A percentile compares a stretch with the other conserved stretches of the same genome.
Evolutionary conservation across 1,284 basidiomycete species (phyloP).

Genomic region (Ganoderma meredithae): DNA sequence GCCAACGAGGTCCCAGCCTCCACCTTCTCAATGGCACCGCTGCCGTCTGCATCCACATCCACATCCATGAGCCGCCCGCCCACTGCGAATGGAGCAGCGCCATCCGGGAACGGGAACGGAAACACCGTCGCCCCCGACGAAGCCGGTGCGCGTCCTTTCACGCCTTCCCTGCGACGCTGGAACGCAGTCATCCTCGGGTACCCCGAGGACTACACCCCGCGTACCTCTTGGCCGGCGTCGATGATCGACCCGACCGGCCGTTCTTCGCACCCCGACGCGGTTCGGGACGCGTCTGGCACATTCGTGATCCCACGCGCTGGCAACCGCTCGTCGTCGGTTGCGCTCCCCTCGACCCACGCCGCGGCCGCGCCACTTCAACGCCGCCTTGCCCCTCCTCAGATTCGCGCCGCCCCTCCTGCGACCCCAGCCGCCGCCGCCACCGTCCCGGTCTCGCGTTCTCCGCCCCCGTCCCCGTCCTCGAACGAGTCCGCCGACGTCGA

Average conservation of each 20-base stretch:
- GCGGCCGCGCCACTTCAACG: background rate
- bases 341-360: background rate
- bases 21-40: background rate
- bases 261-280: background rate
- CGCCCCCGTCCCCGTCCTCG: background rate
- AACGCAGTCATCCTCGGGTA: constrained; percentile 9
- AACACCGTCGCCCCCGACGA: background rate
- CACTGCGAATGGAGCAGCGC: background rate
- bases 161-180: background rate
- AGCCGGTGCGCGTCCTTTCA: background rate
- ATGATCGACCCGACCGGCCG: background rate
- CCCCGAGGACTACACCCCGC: constrained; percentile 4
- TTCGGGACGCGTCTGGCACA: background rate
- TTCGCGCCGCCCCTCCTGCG: background rate
- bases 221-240: constrained; percentile 1
- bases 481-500: background rate
- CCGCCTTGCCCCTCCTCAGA: background rate
- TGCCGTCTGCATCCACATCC: background rate
- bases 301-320: background rate
- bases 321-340: background rate
- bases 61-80: background rate
- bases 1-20: background rate
- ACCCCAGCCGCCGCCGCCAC: background rate
- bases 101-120: background rate
- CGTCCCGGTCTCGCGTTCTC: background rate